These are phyloP conservation scores for Podila epigama DNA, from an alignment of 192 early-diverging fungal genomes.

Conservation along the genomic window DNA sequence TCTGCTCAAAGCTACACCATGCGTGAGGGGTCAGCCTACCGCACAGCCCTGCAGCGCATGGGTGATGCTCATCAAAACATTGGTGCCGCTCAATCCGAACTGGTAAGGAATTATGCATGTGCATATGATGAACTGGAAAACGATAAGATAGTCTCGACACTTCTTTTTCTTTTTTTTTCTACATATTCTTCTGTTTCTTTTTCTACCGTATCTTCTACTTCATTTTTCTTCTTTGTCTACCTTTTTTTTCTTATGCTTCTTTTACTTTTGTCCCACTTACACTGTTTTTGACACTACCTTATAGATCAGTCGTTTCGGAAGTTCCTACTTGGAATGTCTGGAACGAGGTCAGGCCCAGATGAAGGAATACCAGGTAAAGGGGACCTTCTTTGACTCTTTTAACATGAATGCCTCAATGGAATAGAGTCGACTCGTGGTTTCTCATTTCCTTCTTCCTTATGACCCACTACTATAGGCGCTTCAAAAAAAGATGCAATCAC, in stretches of 20 bases:
- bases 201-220: background rate
- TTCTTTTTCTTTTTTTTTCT: background rate
- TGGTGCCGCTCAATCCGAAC: conserved; percentile 29
- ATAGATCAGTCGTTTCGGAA: conserved; percentile 37
- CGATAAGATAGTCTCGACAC: no score
- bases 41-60: conserved; percentile 38
- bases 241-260: background rate
- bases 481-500: conserved; percentile 87
- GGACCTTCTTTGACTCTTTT: no score
- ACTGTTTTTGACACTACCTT: background rate
- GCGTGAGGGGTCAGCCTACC: conserved; percentile 34
- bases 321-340: conserved; percentile 29
- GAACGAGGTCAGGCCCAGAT: conserved; percentile 42
- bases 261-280: background rate
- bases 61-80: conserved; percentile 49
- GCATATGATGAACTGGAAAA: no score
- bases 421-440: no score
- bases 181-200: background rate
- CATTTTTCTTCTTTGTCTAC: background rate
- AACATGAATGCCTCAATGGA: no score
- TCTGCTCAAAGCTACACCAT: conserved; percentile 41
- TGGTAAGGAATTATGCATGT: conserved; percentile 6
- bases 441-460: conserved; percentile 8
- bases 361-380: conserved; percentile 40
- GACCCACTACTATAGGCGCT: conserved; percentile 60